Percentiles rank a stretch among this genome's conserved stretches.
These are phyloP conservation scores for Xylaria flabelliformis DNA, from an alignment of 495 filamentous ascomycete genomes.

Conservation along the genomic window DNA sequence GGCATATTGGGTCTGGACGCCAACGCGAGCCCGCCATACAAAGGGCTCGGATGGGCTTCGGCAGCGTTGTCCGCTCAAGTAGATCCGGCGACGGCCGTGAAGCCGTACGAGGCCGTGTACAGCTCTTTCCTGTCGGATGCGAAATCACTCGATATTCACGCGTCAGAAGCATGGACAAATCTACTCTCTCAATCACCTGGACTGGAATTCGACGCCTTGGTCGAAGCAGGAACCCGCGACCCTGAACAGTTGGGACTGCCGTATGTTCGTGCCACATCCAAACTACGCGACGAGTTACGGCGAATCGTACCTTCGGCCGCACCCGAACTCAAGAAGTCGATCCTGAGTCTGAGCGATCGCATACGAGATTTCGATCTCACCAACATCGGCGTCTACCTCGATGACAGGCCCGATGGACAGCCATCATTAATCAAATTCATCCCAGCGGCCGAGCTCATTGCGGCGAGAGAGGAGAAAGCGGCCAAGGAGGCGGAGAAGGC, in stretches of 20 bases:
- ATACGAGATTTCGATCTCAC: slow-evolving; percentile 82
- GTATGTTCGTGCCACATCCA: slow-evolving; percentile 67
- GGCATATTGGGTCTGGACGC: slow-evolving; percentile 86
- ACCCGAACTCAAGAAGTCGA: slow-evolving; percentile 60
- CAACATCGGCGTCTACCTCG: slow-evolving; percentile 81
- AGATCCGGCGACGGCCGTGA: slow-evolving; percentile 51
- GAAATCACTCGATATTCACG: slow-evolving; percentile 36
- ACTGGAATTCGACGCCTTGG: slow-evolving; percentile 50
- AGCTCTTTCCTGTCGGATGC: slow-evolving; percentile 47
- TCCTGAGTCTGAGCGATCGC: slow-evolving; percentile 75
- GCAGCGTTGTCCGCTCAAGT: slow-evolving; percentile 61
- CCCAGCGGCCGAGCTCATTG: slow-evolving; percentile 69
- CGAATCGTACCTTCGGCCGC: slow-evolving; percentile 60
- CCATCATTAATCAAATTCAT: slow-evolving; percentile 87
- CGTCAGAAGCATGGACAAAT: slow-evolving; percentile 43
- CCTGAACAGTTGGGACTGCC: slow-evolving; percentile 63
- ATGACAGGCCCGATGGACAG: slow-evolving; percentile 70
- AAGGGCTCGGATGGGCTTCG: slow-evolving; percentile 82
- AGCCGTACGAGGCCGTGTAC: slow-evolving; percentile 52
- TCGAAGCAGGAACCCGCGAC: slow-evolving; percentile 48
- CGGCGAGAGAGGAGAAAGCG: slow-evolving; percentile 74
- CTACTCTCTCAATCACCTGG: slow-evolving; percentile 48
- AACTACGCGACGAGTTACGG: slow-evolving; percentile 72
- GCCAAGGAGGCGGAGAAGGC: slow-evolving; percentile 60
- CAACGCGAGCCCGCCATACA: slow-evolving; percentile 60